Evolutionary conservation across 768 basidiomycete genomes (phyloP), one percentile per base, ranked within the genome.

Genomic region (Sarcodon aspratus): DNA sequence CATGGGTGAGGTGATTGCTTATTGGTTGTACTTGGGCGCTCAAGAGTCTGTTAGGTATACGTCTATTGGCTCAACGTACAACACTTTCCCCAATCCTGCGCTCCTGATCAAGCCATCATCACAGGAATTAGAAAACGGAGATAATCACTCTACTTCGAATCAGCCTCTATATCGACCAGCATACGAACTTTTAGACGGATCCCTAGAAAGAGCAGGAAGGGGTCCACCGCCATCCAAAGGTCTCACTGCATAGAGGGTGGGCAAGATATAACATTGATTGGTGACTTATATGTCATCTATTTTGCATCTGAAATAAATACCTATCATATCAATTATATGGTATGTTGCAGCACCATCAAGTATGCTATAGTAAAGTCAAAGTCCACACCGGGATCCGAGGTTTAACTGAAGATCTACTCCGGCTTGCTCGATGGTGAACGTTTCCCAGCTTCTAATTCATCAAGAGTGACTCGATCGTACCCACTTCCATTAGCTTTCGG

Each of bases 11-110:
- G 15, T 46, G 9, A 45, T 15, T 56, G 43, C 51, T 44, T 33
- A 18, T 31, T 13, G 36, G 45, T 27, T 11, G 36, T 3, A 34
- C 45, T 3, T 37, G 18, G 47, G 36, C 42, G 32, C 36, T 17
- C 21, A 8, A 34, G 33, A 42, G 18, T 47, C 13, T 6, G 10
- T 7, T 54, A 95, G 93, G n/a, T 99, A 95, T 65, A 99, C 96
- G 2, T 97, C 95, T 5, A 78, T 99, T 15, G 95, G 96, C 13
- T 96, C 94, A 9, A 92, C 86, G 7, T 89, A 79, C 66, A 96
- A 98, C 66, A 98, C 96, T 0, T 85, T 83, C 61, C 92, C 82
- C 0, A 98, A 98, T 58, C 94, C 95, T 2, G 82, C 88, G 1
- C 77, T 97, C 3, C 69, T 61, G 42, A 49, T 68, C 31, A 47